Base-by-base conservation (phyloP, 140 eudicot genomes). In the Bidens hawaiensis region DNA sequence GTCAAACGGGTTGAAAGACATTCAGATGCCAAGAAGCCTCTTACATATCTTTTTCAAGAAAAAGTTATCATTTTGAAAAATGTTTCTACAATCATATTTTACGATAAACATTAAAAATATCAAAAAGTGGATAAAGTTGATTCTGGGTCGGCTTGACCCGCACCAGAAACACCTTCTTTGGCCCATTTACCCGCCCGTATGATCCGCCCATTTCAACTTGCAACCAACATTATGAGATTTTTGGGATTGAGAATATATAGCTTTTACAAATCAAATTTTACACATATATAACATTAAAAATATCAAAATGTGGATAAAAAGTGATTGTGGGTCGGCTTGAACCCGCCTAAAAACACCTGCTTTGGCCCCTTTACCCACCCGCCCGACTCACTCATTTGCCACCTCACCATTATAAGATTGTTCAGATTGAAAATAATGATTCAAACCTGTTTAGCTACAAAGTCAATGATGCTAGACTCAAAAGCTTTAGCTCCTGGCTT, bases 381-480 rank as follows among this genome's bases (percentile, higher is more conserved):
- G 14, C 3, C 61, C 23, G 6, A 6, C 41, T 15, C 31, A 3
- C 8, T 14, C 61, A 26, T 54, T 26, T 54, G 60, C 14, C 60
- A 27, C 60, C 38, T 26, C 4, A n/a, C 13, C 38, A 3, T 26
- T 53, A 26, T 26, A 13, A 26, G 61, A 54, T 54, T n/a, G 61
- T 54, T 27, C 1, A 31, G 31, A 34, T 1, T 17, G 16, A 10
- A 27, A 24, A 45, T 4, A 45, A n/a, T 15, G 13, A 54, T 54
- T 54, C 21, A 7, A 5, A 86, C 95, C 94, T 83, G 85, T 65
- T 79, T 86, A 6, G 95, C 83, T 16, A 83, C 87, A 73, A 61
- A 90, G 65, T 83, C 76, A 18, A 81, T 77, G 25, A 86, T 68
- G 38, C 41, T 79, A 22, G 74, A 70, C 41, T 64, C 62, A 5